Evolutionary conservation across 345 rosid species (phyloP).

Genomic region (Cardamine occulta): DNA sequence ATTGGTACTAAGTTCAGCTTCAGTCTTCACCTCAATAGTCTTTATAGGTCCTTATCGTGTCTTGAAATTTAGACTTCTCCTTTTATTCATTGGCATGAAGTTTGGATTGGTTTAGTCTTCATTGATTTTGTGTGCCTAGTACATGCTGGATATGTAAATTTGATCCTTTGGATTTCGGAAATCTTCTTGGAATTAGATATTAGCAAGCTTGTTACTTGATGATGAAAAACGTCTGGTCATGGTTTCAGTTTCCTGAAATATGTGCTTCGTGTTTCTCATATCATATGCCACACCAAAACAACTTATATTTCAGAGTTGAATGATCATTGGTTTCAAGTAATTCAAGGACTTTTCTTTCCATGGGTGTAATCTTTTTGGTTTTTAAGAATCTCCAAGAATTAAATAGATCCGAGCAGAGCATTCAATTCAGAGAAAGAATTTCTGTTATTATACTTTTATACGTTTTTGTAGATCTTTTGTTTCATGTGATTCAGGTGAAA

Average conservation of each 20-base stretch:
- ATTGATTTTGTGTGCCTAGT: not conserved
- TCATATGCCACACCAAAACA: not conserved
- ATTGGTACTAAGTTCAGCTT: slow-evolving; percentile 18
- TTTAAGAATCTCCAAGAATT: slow-evolving; percentile 2
- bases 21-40: not conserved
- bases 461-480: slow-evolving; percentile 34
- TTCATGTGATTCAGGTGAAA: slow-evolving; percentile 42
- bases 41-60: slow-evolving; percentile 13
- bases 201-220: not conserved
- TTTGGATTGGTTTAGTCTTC: slow-evolving; percentile 3
- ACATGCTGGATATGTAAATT: slow-evolving; percentile 10
- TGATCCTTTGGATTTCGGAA: not conserved
- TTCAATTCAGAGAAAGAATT: not conserved
- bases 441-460: not conserved
- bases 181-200: slow-evolving; percentile 10
- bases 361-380: not conserved
- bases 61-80: not conserved
- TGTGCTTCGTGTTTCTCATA: not conserved
- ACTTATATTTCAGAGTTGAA: not conserved
- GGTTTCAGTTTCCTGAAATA: not conserved
- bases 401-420: not conserved
- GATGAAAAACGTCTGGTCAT: not conserved
- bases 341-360: not conserved
- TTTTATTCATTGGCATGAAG: not conserved
- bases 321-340: not conserved